Base-by-base conservation (phyloP, 371 early-diverging fungal species). In the Mucor piriformis region DNA sequence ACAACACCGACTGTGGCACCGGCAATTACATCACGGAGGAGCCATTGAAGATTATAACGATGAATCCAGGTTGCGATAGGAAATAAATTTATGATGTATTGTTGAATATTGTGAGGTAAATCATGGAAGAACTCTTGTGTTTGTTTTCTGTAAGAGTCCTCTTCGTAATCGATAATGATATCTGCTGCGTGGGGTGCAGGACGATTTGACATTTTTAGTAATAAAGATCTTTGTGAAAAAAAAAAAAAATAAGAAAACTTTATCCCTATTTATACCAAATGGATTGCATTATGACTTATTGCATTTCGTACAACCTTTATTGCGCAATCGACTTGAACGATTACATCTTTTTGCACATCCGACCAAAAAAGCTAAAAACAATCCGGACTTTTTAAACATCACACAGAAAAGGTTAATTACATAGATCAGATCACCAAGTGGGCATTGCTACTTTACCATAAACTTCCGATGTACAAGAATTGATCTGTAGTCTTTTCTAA, bases 1-100 rank as follows among this genome's bases (percentile, higher is more conserved):
- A 95, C 87, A 38, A 91, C 73, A 18, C 92, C 94, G 18, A 95
- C 90, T 6, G 95, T 95, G 13, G 89, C 47, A 38, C 95, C 96
- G 4, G 95, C 93, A 47, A 96, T 83, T 11, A 90, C 37, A 64
- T 96, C 95, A 34, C 91, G 86, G 18, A 87, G 8, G 15, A 94
- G 75, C 95, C 95, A 95, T 11, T 61, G 35, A 13, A 73, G 44
- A 70, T 93, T 91, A 73, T 94, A 94, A 35, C 84, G 70, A 56
- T 79, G 81, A 5, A 92, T 77, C 94, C 94, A 94, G 0, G 67
- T 54, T 10, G 72, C 43, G 32, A 92, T 81, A 8, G 94, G 94
- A 57, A 92, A 82, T 12, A 85, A 60, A 32, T 68, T 55, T 11
- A 70, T 51, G 24, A 70, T 10, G 42, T 81, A 81, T 3, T 65